Evolutionary conservation across 768 basidiomycete genomes (phyloP).

Genomic region (Dendrothele bispora): DNA sequence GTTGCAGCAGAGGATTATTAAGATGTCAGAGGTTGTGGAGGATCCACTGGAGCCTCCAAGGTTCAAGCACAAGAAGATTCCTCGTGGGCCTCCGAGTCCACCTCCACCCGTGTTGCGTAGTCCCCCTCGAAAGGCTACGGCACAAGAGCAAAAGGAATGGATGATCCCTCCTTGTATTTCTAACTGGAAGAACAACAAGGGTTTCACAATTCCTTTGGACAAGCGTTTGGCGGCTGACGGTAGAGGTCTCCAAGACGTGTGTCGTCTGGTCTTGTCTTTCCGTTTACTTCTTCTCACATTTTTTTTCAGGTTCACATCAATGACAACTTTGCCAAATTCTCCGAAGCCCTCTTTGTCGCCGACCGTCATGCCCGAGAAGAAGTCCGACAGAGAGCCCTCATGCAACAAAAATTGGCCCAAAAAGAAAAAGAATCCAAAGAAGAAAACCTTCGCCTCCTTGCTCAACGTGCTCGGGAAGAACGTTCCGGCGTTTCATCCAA

Average conservation of each 20-base stretch:
- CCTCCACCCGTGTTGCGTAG: conserved; percentile 94
- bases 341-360: conserved; percentile 92
- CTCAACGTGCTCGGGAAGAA: conserved; percentile 94
- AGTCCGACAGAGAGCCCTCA: conserved; percentile 91
- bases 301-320: conserved; percentile 86
- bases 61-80: conserved; percentile 99
- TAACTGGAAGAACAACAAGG: conserved; percentile 99
- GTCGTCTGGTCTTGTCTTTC: conserved; percentile 25
- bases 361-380: conserved; percentile 98
- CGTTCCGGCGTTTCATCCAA: conserved; percentile 77
- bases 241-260: conserved; percentile 95
- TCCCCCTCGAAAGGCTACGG: conserved; percentile 94
- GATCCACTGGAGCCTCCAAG: conserved; percentile 96
- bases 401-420: conserved; percentile 98
- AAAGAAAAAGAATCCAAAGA: conserved; percentile 98
- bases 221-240: conserved; percentile 98
- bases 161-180: conserved; percentile 99
- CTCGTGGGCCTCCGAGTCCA: conserved; percentile 92
- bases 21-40: conserved; percentile 97
- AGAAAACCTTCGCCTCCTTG: conserved; percentile 90
- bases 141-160: conserved; percentile 99
- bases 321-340: conserved; percentile 99
- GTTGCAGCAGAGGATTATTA: conserved; percentile 94
- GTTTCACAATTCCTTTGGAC: conserved; percentile 98
- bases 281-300: conserved; percentile 1